A percentile compares a stretch with the other conserved stretches of the same genome.
phyloP scores from a whole-genome alignment of 768 basidiomycete species.

The Boletus bicolor region DNA sequence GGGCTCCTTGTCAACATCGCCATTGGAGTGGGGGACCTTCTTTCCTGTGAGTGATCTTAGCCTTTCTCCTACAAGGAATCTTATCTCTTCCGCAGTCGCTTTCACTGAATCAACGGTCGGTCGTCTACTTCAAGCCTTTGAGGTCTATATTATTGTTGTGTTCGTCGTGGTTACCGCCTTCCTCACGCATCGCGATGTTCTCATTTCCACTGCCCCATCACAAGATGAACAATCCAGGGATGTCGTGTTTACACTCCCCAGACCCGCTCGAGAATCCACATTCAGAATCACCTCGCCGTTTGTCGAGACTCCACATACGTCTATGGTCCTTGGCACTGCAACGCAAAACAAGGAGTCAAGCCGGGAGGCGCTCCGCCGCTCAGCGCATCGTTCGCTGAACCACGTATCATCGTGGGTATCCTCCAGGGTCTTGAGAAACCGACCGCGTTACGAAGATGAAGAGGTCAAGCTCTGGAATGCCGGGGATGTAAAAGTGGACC shows the following conservation, averaged over 20 bases:
- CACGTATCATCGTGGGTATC: slow-evolving; percentile 41
- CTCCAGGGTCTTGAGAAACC: slow-evolving; percentile 28
- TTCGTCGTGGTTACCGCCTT: slow-evolving; percentile 51
- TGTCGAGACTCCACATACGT: slow-evolving; percentile 27
- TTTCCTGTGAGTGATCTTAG: slow-evolving; percentile 48
- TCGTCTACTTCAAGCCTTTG: slow-evolving; percentile 61
- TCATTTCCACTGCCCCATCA: background rate
- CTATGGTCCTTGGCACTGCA: slow-evolving; percentile 8
- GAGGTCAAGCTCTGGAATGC: slow-evolving; percentile 33
- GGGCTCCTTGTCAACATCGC: slow-evolving; percentile 51
- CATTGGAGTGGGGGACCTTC: slow-evolving; percentile 54
- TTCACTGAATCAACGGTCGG: slow-evolving; percentile 70
- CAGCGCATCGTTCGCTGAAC: slow-evolving; percentile 22
- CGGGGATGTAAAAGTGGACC: slow-evolving; percentile 26
- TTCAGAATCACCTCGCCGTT: slow-evolving; percentile 23
- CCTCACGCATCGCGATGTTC: slow-evolving; percentile 18
- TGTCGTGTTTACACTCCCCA: slow-evolving; percentile 18
- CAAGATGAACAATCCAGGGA: background rate
- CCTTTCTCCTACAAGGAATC: background rate
- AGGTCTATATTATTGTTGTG: slow-evolving; percentile 61
- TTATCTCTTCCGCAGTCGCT: slow-evolving; percentile 41
- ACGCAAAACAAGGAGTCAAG: slow-evolving; percentile 6
- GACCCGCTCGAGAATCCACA: slow-evolving; percentile 25
- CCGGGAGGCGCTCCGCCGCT: slow-evolving; percentile 14
- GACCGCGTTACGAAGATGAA: slow-evolving; percentile 24